Base-by-base conservation (phyloP, 176 grass and related monocot genomes). In the Neostapfia colusana region DNA sequence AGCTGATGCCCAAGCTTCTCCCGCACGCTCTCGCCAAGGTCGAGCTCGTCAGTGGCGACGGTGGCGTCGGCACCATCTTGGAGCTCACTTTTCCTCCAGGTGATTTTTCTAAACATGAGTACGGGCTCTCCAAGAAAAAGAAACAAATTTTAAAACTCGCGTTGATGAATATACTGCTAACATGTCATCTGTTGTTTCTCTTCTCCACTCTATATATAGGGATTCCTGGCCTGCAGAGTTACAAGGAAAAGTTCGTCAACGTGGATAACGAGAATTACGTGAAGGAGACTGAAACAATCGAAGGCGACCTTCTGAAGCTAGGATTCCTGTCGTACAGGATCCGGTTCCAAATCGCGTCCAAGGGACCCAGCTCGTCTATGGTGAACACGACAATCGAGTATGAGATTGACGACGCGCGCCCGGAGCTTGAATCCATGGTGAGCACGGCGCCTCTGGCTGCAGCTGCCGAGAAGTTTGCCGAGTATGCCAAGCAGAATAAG, bases 61-160 rank as follows among this genome's bases (percentile, higher is more conserved):
- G 81, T 45, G 56, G 48, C 12, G 81, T 81, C 4, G 81, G 75
- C 10, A 84, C 86, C 46, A 34, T 65, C 26, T 1, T 84, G 44
- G n/a, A 76, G 70, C 74, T 81, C 15, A 84, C 43, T 8, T 88
- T 88, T 14, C 56, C 81, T 55, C 86, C 81, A 3, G 86, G 86
- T 84, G 37, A 88, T 28, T 2, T 39, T 10, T 1, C 45, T 12
- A 14, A 3, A 45, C 12, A 13, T 45, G 6, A 0, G 10, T 10
- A 45, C 42, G 9, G n/a, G n/a, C n/a, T 10, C 10, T 43, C 10
- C 1, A 43, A 11, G 10, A 45, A 8, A 14, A 45, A 45, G 8
- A 2, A 2, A 14, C 3, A 49, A 17, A 16, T 49, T 4, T 17
- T 49, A 13, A 49, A n/a, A n/a, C 31, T 31, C 16, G 5, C 4